A percentile compares a stretch with the other conserved stretches of the same genome.
These are phyloP conservation scores for Cystobasidium onofrii DNA, from an alignment of 768 basidiomycete genomes.

Conservation along the genomic window DNA sequence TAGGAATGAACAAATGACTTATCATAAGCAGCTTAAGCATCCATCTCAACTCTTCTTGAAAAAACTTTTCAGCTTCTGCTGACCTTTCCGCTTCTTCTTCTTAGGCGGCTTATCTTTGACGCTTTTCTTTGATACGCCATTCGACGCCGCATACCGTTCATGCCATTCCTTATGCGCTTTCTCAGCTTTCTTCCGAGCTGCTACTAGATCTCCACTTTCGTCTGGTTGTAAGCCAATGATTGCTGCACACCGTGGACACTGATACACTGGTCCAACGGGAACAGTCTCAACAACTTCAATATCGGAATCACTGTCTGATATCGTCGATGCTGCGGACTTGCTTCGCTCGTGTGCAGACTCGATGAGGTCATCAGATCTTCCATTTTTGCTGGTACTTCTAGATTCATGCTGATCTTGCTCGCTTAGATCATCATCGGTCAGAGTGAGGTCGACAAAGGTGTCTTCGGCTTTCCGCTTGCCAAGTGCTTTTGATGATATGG, in stretches of 20 bases:
- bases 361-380: not conserved
- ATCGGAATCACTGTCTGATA: constrained; percentile 1
- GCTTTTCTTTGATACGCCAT: not conserved
- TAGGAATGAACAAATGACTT: too few species aligned
- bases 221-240: not conserved
- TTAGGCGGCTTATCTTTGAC: not conserved
- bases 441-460: constrained; percentile 21
- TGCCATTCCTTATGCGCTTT: constrained; percentile 10
- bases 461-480: constrained; percentile 19
- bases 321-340: constrained; percentile 6
- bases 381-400: not conserved
- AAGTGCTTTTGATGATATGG: constrained; percentile 9
- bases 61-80: constrained; percentile 28
- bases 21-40: too few species aligned
- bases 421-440: not conserved
- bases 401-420: not conserved
- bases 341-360: not conserved
- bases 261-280: constrained; percentile 22
- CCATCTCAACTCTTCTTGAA: constrained; percentile 7
- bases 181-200: not conserved
- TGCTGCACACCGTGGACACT: constrained; percentile 22
- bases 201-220: not conserved
- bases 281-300: not conserved
- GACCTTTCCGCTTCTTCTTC: constrained; percentile 23
- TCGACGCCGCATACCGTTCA: not conserved